Evolutionary conservation across 495 filamentous ascomycete species (phyloP).

Genomic region (Oleoguttula mirabilis): DNA sequence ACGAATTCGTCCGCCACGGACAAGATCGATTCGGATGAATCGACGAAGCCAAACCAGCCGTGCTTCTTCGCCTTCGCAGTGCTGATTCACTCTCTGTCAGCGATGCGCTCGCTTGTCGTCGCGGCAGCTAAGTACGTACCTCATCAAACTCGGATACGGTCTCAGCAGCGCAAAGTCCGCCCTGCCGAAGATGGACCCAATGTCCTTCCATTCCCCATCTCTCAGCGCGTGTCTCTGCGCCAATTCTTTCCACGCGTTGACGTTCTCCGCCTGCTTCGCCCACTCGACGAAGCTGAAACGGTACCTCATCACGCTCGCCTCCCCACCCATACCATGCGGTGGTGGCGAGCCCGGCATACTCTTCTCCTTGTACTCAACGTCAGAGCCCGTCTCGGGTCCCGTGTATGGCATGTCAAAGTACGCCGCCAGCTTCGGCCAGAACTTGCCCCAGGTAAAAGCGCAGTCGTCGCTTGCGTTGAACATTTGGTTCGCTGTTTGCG

Average conservation of each 20-base stretch:
- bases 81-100: too few relatives aligned
- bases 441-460: conserved; percentile 34
- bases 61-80: conserved; percentile 30
- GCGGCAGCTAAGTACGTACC: too few relatives aligned
- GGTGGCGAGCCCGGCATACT: conserved; percentile 24
- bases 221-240: conserved; percentile 14
- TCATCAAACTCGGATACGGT: conserved; percentile 9
- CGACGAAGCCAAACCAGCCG: conserved; percentile 32
- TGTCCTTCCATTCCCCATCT: conserved; percentile 20
- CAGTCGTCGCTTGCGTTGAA: conserved; percentile 37
- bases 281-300: conserved; percentile 35
- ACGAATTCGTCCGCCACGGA: conserved; percentile 26
- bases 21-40: conserved; percentile 29
- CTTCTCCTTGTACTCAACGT: conserved; percentile 2
- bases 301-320: conserved; percentile 18
- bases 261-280: conserved; percentile 32
- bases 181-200: conserved; percentile 24
- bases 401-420: conserved; percentile 33
- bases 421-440: conserved; percentile 36
- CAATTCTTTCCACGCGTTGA: conserved; percentile 31
- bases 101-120: too few relatives aligned
- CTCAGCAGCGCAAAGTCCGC: conserved; percentile 15
- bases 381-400: conserved; percentile 11
- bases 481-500: conserved; percentile 29
- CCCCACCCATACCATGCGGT: conserved; percentile 22